Conservation (phyloP, 2,329 filamentous ascomycete genomes). For the Leptographium flavum region DNA sequence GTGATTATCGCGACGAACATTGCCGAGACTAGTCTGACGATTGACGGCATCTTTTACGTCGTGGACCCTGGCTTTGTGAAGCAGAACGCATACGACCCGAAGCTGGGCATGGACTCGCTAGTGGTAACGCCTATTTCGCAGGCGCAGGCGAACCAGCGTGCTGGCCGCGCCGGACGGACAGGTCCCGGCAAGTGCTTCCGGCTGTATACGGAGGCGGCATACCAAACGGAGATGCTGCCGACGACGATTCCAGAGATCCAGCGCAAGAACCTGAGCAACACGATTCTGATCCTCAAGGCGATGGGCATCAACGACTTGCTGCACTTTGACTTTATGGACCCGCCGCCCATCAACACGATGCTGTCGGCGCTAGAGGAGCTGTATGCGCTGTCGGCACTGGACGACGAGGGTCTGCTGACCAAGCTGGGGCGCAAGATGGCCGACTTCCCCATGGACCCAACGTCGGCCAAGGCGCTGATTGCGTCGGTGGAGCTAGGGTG, state of each 20-base stretch:
- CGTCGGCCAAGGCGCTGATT: constrained; percentile 80
- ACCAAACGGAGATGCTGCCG: constrained; percentile 91
- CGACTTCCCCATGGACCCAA: constrained; percentile 95
- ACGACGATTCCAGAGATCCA: constrained; percentile 96
- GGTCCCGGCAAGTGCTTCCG: constrained; percentile 94
- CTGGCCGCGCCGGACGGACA: constrained; percentile 83
- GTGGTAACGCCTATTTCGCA: constrained; percentile 94
- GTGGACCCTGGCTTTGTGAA: constrained; percentile 96
- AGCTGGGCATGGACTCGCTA: constrained; percentile 93
- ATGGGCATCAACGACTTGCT: constrained; percentile 98
- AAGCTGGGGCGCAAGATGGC: constrained; percentile 92
- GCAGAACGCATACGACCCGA: constrained; percentile 92
- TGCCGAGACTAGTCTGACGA: constrained; percentile 93
- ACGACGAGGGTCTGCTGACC: constrained; percentile 89
- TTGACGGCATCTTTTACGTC: constrained; percentile 95
- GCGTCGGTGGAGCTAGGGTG: constrained; percentile 69
- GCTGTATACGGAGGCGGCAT: constrained; percentile 88
- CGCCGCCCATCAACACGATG: constrained; percentile 95
- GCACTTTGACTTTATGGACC: constrained; percentile 98
- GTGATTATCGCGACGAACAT: constrained; percentile 98
- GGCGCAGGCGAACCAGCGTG: constrained; percentile 88
- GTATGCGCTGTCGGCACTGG: constrained; percentile 79
- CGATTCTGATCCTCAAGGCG: constrained; percentile 94
- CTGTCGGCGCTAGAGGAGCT: constrained; percentile 89
- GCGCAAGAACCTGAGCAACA: constrained; percentile 79